A percentile compares a stretch with the other conserved stretches of the same genome.
Conservation (phyloP, 2,329 filamentous ascomycete genomes). For the Davidsoniella neocaledoniae region DNA sequence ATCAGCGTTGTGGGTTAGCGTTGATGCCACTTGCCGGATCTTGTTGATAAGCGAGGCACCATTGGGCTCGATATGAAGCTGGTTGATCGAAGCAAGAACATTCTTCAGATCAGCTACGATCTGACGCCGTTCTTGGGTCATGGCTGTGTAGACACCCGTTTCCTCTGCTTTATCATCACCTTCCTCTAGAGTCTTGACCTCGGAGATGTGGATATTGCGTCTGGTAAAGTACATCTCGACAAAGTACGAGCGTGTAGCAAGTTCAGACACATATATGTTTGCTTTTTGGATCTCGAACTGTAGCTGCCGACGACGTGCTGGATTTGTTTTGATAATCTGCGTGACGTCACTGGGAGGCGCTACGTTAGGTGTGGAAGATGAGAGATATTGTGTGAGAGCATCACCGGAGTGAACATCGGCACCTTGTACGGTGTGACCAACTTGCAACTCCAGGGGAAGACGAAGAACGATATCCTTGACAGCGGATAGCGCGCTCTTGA, state of each 20-base stretch:
- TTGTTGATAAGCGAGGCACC: conserved; percentile 56
- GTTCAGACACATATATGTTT: conserved; percentile 69
- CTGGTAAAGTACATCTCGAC: conserved; percentile 75
- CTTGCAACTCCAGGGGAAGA: conserved; percentile 51
- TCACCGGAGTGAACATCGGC: conserved; percentile 15
- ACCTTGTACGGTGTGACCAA: conserved; percentile 25
- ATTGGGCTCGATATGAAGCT: conserved; percentile 69
- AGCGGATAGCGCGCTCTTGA: conserved; percentile 52
- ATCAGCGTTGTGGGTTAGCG: conserved; percentile 41
- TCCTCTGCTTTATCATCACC: conserved; percentile 24
- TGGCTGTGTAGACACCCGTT: conserved; percentile 40
- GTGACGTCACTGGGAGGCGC: conserved; percentile 30
- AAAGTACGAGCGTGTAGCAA: conserved; percentile 68
- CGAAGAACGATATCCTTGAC: conserved; percentile 53
- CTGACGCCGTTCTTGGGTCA: conserved; percentile 61
- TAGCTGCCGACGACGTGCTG: conserved; percentile 35
- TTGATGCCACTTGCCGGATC: conserved; percentile 69
- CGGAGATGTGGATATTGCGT: conserved; percentile 41
- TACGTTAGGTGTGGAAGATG: conserved; percentile 25
- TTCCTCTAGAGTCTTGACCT: conserved; percentile 21
- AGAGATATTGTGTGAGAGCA: conserved; percentile 18
- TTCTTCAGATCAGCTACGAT: conserved; percentile 65
- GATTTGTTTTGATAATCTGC: conserved; percentile 31
- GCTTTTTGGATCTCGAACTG: conserved; percentile 86
- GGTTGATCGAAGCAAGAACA: conserved; percentile 60